A percentile compares a stretch with the other conserved stretches of the same genome.
These are phyloP conservation scores for Lactarius trivialis DNA, from an alignment of 768 basidiomycete species.

Conservation along the genomic window DNA sequence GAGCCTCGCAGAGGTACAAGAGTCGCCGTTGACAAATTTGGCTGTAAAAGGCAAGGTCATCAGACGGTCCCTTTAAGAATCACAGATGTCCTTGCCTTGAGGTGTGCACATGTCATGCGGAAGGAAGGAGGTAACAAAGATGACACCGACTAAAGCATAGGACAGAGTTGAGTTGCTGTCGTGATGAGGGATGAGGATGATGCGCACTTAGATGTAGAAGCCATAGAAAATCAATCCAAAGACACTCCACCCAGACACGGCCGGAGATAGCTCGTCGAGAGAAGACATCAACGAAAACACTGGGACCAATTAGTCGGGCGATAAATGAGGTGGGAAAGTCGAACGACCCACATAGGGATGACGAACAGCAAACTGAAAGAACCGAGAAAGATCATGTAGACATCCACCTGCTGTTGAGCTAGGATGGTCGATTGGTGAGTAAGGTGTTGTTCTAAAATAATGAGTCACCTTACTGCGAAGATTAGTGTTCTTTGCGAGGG, in stretches of 20 bases:
- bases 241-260: conserved; percentile 20
- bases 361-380: conserved; percentile 21
- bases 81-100: conserved; percentile 6
- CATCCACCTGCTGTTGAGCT: conserved; percentile 13
- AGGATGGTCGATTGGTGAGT: not conserved
- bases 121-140: conserved; percentile 12
- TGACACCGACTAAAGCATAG: conserved; percentile 11
- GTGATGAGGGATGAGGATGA: not conserved
- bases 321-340: not conserved
- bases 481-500: conserved; percentile 4
- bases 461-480: not conserved
- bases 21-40: not conserved
- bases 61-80: not conserved
- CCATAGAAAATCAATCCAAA: conserved; percentile 18
- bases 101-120: conserved; percentile 16
- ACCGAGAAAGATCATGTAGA: conserved; percentile 23
- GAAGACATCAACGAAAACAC: conserved; percentile 16
- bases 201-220: conserved; percentile 18
- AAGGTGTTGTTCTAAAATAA: not conserved
- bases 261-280: conserved; percentile 4
- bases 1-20: conserved; percentile 19
- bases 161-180: not conserved
- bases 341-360: conserved; percentile 9
- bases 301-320: not conserved
- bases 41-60: conserved; percentile 1